phyloP scores from a whole-genome alignment of 306 rosid genomes.

The Cicer arietinum region DNA sequence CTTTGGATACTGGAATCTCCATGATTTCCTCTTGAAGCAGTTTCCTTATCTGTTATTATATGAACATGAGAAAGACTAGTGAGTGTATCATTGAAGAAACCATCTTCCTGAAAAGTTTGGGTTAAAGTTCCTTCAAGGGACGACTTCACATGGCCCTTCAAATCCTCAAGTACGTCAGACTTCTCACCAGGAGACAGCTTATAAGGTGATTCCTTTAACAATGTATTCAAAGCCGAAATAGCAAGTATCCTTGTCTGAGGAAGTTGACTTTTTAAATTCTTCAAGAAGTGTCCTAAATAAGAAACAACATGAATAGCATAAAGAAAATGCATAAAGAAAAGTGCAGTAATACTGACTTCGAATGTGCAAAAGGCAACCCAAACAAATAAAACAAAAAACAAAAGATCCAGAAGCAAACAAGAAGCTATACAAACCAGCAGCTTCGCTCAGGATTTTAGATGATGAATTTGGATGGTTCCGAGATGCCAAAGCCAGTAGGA shows the following conservation, averaged over 20 bases:
- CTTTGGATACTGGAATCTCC: constrained; percentile 91
- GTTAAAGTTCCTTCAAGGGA: constrained; percentile 89
- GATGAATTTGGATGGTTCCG: constrained; percentile 82
- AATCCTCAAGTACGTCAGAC: constrained; percentile 48
- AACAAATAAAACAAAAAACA: constrained; percentile 1
- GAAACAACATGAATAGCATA: constrained; percentile 30
- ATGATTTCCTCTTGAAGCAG: constrained; percentile 75
- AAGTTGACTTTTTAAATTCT: constrained; percentile 91
- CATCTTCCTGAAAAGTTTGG: constrained; percentile 89
- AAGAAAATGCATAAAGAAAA: constrained; percentile 12
- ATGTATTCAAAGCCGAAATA: constrained; percentile 88
- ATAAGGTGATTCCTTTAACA: constrained; percentile 95
- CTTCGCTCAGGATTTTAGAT: constrained; percentile 81
- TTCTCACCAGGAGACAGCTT: constrained; percentile 67
- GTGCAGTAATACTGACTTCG: constrained; percentile 19
- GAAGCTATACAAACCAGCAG: constrained; percentile 73
- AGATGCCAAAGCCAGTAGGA: constrained; percentile 91
- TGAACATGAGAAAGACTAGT: constrained; percentile 97
- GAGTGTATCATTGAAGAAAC: constrained; percentile 86
- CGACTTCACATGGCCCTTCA: constrained; percentile 66
- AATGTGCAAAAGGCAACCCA: constrained; percentile 21
- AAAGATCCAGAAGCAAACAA: constrained; percentile 34
- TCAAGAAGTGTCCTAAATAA: constrained; percentile 88
- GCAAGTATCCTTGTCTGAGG: constrained; percentile 99
- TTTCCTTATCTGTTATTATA: constrained; percentile 77